These are phyloP conservation scores for Diaporthe ampelina DNA, from an alignment of 2,329 filamentous ascomycete genomes.

Conservation along the genomic window DNA sequence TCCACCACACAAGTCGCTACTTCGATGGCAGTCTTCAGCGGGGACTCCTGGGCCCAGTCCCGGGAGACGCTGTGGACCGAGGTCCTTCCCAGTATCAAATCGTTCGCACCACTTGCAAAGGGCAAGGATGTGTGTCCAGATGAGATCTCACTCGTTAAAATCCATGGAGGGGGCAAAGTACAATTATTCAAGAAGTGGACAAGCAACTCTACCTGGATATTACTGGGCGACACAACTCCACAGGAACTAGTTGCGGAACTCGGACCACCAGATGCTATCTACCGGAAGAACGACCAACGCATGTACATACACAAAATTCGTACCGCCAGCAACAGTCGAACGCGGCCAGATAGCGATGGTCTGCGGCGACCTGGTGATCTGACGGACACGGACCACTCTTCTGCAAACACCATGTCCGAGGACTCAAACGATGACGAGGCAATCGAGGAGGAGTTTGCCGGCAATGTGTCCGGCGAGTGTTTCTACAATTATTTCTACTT, in stretches of 20 bases:
- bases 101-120: constrained; percentile 76
- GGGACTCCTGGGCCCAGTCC: constrained; percentile 90
- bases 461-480: constrained; percentile 76
- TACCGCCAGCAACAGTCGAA: constrained; percentile 64
- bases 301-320: constrained; percentile 86
- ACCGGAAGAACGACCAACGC: constrained; percentile 89
- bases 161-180: constrained; percentile 83
- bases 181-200: constrained; percentile 83
- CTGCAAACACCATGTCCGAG: constrained; percentile 78
- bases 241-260: constrained; percentile 93
- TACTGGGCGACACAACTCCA: constrained; percentile 87
- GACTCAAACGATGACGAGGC: constrained; percentile 74
- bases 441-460: constrained; percentile 67
- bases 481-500: constrained; percentile 99
- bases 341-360: constrained; percentile 60
- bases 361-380: constrained; percentile 67
- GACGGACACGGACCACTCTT: constrained; percentile 82
- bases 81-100: constrained; percentile 79
- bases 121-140: constrained; percentile 86
- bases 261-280: constrained; percentile 93
- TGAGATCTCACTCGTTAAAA: constrained; percentile 84
- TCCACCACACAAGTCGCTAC: constrained; percentile 82
- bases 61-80: constrained; percentile 83
- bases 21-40: constrained; percentile 92
- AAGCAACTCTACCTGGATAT: constrained; percentile 76